Conservation (phyloP, 2,329 filamentous ascomycete genomes). For the Colletotrichum zoysiae region DNA sequence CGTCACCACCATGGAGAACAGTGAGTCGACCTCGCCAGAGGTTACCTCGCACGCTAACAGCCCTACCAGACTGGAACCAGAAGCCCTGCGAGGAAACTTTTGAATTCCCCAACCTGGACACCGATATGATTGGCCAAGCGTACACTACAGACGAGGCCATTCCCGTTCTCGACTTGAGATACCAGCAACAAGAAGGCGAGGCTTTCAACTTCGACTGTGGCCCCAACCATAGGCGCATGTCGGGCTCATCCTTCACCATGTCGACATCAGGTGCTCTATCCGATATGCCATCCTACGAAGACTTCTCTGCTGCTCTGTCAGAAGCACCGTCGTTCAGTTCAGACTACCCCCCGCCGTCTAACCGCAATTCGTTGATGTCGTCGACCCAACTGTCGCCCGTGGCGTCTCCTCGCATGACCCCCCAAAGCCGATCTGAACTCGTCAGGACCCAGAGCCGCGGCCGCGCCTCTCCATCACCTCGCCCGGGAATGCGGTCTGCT, state of each 20-base stretch:
- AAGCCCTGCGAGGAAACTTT: slow-evolving; percentile 70
- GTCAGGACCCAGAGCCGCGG: slow-evolving; percentile 76
- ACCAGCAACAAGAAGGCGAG: slow-evolving; percentile 64
- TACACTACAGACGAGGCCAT: slow-evolving; percentile 74
- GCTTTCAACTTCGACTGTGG: slow-evolving; percentile 63
- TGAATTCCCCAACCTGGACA: slow-evolving; percentile 67
- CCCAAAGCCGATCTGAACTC: slow-evolving; percentile 70
- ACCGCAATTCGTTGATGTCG: slow-evolving; percentile 77
- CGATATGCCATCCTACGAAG: slow-evolving; percentile 78
- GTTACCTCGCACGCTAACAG: slow-evolving; percentile 28
- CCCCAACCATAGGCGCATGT: slow-evolving; percentile 73
- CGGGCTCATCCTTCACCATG: slow-evolving; percentile 80
- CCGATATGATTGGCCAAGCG: slow-evolving; percentile 73
- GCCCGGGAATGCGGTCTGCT: slow-evolving; percentile 74
- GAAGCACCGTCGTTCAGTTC: slow-evolving; percentile 76
- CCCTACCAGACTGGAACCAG: slow-evolving; percentile 56
- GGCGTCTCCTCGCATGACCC: slow-evolving; percentile 75
- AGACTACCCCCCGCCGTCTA: slow-evolving; percentile 75
- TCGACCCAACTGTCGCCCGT: slow-evolving; percentile 80
- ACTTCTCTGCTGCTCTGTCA: slow-evolving; percentile 74
- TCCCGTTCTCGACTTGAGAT: slow-evolving; percentile 72
- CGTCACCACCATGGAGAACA: slow-evolving; percentile 61
- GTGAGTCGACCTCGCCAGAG: slow-evolving; percentile 53
- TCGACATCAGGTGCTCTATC: slow-evolving; percentile 75
- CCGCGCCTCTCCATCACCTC: slow-evolving; percentile 78